phyloP scores from a whole-genome alignment of 257 asterid species.

The Przewalskia tangutica region DNA sequence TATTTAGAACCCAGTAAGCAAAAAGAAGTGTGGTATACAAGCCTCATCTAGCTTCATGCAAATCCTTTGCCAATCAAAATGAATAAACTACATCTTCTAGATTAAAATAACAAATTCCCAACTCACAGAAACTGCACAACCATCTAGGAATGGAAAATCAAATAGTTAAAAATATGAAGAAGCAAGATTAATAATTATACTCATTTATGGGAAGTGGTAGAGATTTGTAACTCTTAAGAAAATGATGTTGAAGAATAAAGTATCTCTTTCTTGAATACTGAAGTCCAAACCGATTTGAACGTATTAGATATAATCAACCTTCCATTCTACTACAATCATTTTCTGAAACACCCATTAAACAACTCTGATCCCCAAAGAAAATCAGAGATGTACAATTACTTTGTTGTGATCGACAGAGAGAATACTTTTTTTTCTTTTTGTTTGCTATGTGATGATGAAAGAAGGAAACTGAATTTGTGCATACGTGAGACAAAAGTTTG shows the following conservation, averaged over 20 bases:
- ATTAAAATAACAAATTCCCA: not conserved
- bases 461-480: not conserved
- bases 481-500: conserved; percentile 14
- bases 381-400: not conserved
- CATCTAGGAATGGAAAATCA: not conserved
- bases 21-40: not conserved
- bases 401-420: not conserved
- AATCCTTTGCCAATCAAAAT: not conserved
- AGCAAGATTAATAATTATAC: conserved; percentile 10
- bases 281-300: conserved; percentile 79
- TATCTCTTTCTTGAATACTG: conserved; percentile 82
- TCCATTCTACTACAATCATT: conserved; percentile 67
- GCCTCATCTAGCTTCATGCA: not conserved
- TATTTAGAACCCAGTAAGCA: too few relatives aligned
- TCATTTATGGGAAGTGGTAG: conserved; percentile 48
- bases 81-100: not conserved
- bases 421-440: not conserved
- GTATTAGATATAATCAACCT: conserved; percentile 84
- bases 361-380: not conserved
- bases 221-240: conserved; percentile 77
- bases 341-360: conserved; percentile 29
- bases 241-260: conserved; percentile 79
- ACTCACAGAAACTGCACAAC: not conserved
- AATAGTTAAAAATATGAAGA: not conserved
- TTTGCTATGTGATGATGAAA: not conserved